These are phyloP conservation scores for Brassica rapa DNA, from an alignment of 345 rosid species.

Conservation along the genomic window DNA sequence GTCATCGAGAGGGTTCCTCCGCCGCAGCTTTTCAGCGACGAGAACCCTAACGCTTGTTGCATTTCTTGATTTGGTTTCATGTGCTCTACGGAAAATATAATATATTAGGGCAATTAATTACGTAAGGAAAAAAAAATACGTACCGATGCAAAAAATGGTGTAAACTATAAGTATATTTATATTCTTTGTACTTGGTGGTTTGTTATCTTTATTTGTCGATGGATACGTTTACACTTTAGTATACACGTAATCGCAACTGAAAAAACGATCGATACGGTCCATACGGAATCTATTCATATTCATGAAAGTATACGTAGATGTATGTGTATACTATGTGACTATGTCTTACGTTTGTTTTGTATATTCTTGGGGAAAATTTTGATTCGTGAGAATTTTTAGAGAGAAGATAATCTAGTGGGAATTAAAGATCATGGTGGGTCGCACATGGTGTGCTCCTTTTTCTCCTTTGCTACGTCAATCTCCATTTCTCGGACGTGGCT, in stretches of 20 bases:
- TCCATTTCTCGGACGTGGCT: constrained; percentile 35
- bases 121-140: not conserved
- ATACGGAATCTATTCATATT: constrained; percentile 12
- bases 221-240: constrained; percentile 21
- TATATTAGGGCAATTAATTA: constrained; percentile 22
- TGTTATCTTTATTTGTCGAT: constrained; percentile 26
- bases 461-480: constrained; percentile 30
- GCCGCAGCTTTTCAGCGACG: constrained; percentile 94
- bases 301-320: constrained; percentile 1
- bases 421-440: constrained; percentile 18
- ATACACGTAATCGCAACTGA: not conserved
- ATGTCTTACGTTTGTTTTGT: constrained; percentile 1
- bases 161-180: not conserved
- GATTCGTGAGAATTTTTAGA: not conserved
- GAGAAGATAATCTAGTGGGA: constrained; percentile 23
- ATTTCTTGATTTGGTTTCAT: constrained; percentile 49
- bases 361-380: not conserved
- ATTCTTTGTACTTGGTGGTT: constrained; percentile 3
- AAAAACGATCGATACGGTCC: constrained; percentile 8
- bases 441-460: constrained; percentile 33
- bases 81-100: not conserved
- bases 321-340: no score
- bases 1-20: constrained; percentile 76
- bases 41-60: constrained; percentile 94
- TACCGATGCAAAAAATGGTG: not conserved